A percentile compares a stretch with the other conserved stretches of the same genome.
phyloP scores from a whole-genome alignment of 257 asterid genomes.

The Lycium ferocissimum region DNA sequence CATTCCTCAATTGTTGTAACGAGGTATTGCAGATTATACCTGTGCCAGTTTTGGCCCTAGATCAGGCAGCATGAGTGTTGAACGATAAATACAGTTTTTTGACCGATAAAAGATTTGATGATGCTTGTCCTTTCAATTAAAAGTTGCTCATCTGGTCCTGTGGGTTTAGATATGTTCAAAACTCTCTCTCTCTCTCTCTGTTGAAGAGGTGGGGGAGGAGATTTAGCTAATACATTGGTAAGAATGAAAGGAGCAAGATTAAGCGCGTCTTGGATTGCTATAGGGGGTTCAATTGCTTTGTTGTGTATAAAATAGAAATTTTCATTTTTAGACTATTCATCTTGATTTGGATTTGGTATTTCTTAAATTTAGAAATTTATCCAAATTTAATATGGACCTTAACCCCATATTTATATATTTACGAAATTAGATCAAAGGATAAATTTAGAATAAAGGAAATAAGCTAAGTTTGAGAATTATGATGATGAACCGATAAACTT shows the following conservation, averaged over 20 bases:
- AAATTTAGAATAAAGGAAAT: no score
- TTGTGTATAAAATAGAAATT: not conserved
- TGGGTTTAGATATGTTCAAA: constrained; percentile 2
- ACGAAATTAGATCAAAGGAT: no score
- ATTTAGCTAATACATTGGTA: not conserved
- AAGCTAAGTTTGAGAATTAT: no score
- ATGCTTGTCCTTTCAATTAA: not conserved
- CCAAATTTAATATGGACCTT: no score
- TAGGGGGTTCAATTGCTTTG: not conserved
- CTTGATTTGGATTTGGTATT: no score
- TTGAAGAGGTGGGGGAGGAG: not conserved
- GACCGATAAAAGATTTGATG: not conserved
- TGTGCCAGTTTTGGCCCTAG: constrained; percentile 33
- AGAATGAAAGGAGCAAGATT: not conserved
- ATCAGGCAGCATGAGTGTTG: not conserved
- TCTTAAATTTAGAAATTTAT: no score
- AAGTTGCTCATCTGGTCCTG: not conserved
- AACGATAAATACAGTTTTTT: not conserved
- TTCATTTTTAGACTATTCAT: not conserved
- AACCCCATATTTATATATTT: no score
- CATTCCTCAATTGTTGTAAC: constrained; percentile 12
- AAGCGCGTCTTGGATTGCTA: not conserved
- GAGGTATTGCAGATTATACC: not conserved
- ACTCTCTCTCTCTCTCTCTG: not conserved
- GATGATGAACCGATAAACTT: no score